Evolutionary conservation across 257 asterid species (phyloP), one percentile per base, ranked within the genome.

Genomic region (Cinchona pubescens): DNA sequence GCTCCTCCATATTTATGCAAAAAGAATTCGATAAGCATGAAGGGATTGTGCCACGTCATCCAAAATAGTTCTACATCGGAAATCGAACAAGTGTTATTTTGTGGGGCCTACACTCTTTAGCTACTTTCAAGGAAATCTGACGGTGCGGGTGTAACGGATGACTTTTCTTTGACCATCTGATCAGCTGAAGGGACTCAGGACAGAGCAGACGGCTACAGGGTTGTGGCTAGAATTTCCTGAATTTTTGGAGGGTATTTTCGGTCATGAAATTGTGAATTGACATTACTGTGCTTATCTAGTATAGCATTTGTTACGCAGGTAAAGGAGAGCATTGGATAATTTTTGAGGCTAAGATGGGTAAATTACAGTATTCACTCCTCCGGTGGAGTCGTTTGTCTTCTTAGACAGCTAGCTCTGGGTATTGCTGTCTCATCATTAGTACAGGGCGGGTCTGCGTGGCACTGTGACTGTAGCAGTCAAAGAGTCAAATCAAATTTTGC

Each of bases 51-150:
- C 71, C 81, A 78, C 81, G 73, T 70, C 67, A 71, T 30, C 43
- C 76, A 3, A 13, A 16, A 23, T 21, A 21, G 76, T 25, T n/a
- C n/a, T n/a, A n/a, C n/a, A 51, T 45, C 4, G 69, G 30, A 60
- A 72, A 30, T 23, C 37, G 12, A n/a, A 69, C 29, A 9, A 12
- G 61, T 42, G 0, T 40, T 53, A 34, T 16, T 55, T 45, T 9
- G 43, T 66, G 71, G 66, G 72, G 21, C 12, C 74, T 23, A 21
- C 60, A 2, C 16, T 15, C 16, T 23, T 40, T 1, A 11, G 46
- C 48, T 37, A 19, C n/a, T 67, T 19, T 63, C 67, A 40, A 74
- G 80, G 56, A 15, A 11, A 83, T 83, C 89, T 11, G 34, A 75
- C 83, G 85, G 75, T 38, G 30, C 8, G 73, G 65, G 74, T 23